Percentiles rank a stretch among this genome's conserved stretches.
These are phyloP conservation scores for Neopestalotiopsis clavispora DNA, from an alignment of 2,329 filamentous ascomycete genomes.

Conservation along the genomic window DNA sequence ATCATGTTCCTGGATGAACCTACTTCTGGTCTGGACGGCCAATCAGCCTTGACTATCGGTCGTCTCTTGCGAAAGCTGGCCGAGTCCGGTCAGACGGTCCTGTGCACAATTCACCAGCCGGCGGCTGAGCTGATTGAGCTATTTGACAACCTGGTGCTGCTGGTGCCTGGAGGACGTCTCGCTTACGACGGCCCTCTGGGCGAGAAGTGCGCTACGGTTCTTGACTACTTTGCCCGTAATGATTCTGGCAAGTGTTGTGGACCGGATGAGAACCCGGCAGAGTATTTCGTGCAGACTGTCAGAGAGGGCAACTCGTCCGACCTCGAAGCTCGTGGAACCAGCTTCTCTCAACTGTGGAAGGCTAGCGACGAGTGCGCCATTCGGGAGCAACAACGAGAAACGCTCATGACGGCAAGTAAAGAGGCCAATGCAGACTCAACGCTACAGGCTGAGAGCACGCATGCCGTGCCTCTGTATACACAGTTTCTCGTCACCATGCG, in stretches of 20 bases:
- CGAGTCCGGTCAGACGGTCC: slow-evolving; percentile 56
- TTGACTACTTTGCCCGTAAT: slow-evolving; percentile 61
- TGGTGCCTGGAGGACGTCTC: slow-evolving; percentile 56
- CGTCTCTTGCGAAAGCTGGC: slow-evolving; percentile 66
- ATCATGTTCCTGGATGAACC: slow-evolving; percentile 69
- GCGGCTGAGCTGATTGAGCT: slow-evolving; percentile 59
- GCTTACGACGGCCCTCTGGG: slow-evolving; percentile 61
- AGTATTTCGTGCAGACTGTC: slow-evolving; percentile 40
- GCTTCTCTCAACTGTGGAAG: background rate
- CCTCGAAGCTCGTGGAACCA: slow-evolving; percentile 29
- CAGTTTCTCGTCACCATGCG: too few relatives aligned
- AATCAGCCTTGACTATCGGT: slow-evolving; percentile 64
- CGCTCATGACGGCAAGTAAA: too few relatives aligned
- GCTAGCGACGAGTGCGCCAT: background rate
- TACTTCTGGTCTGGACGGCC: slow-evolving; percentile 61
- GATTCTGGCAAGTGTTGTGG: slow-evolving; percentile 55
- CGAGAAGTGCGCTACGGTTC: slow-evolving; percentile 47
- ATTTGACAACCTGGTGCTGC: slow-evolving; percentile 60
- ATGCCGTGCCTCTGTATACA: too few relatives aligned
- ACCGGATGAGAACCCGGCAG: slow-evolving; percentile 63
- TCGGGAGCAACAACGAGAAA: background rate
- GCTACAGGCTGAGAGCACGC: too few relatives aligned
- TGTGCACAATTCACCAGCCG: slow-evolving; percentile 48
- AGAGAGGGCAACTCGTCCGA: slow-evolving; percentile 62
- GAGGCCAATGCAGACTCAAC: too few relatives aligned